A percentile compares a stretch with the other conserved stretches of the same genome.
Evolutionary conservation across 768 basidiomycete genomes (phyloP).

Genomic region (Suillus clintonianus): DNA sequence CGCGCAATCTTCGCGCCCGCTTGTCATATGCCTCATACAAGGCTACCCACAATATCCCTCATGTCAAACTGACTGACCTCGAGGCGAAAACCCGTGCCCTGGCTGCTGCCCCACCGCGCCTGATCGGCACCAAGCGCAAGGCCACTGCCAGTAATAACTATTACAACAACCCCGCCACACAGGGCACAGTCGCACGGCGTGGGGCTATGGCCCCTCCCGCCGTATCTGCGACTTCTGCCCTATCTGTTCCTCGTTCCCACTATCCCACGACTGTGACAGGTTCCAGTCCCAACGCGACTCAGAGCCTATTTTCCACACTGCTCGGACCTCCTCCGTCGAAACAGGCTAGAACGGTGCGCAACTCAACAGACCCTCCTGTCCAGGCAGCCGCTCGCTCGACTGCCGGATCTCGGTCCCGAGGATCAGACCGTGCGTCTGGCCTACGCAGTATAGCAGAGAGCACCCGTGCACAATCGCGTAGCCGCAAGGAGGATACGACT

Average conservation of each 20-base stretch:
- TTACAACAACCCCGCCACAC: constrained; percentile 54
- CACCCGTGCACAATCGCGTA: constrained; percentile 46
- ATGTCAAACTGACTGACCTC: constrained; percentile 67
- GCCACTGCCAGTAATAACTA: constrained; percentile 42
- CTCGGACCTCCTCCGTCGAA: constrained; percentile 76
- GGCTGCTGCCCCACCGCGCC: constrained; percentile 47
- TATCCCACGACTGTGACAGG: constrained; percentile 39
- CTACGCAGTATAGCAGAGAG: constrained; percentile 48
- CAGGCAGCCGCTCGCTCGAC: constrained; percentile 43
- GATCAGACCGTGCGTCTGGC: constrained; percentile 9
- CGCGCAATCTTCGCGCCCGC: constrained; percentile 77
- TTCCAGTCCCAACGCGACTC: constrained; percentile 43
- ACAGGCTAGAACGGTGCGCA: constrained; percentile 78
- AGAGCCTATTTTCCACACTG: constrained; percentile 73
- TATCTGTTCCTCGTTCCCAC: constrained; percentile 42
- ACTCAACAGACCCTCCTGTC: constrained; percentile 68
- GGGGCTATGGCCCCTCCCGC: constrained; percentile 49
- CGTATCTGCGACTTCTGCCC: constrained; percentile 23
- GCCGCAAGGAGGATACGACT: constrained; percentile 41
- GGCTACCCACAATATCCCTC: constrained; percentile 70
- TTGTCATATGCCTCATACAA: constrained; percentile 86
- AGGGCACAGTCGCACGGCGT: constrained; percentile 40
- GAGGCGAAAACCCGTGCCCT: constrained; percentile 59
- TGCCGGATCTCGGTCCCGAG: constrained; percentile 33
- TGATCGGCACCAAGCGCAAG: constrained; percentile 62